Evolutionary conservation across 2,329 filamentous ascomycete species (phyloP).

Genomic region (Fusarium brachygibbosum): DNA sequence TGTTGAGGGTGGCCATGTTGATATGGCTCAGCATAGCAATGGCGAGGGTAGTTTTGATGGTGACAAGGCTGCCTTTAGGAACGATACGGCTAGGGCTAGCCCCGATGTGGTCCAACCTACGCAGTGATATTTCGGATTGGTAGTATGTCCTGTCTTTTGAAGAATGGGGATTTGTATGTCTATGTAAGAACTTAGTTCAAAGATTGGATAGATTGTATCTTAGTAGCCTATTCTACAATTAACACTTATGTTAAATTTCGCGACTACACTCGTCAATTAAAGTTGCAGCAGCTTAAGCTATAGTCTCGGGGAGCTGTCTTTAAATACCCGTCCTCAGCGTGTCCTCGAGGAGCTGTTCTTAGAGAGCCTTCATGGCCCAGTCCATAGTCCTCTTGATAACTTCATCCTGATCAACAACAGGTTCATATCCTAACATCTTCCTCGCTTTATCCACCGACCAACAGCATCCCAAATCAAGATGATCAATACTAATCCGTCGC

Average conservation of each 20-base stretch:
- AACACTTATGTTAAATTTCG: too few species aligned
- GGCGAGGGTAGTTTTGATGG: conserved; percentile 25
- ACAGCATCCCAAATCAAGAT: not conserved
- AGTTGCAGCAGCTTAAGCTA: too few species aligned
- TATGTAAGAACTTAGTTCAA: accelerated
- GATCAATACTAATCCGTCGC: not conserved
- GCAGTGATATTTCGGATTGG: not conserved
- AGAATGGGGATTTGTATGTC: not conserved
- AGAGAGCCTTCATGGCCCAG: not conserved
- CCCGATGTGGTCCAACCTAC: not conserved
- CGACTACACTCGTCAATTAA: too few species aligned
- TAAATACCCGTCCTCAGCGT: too few species aligned
- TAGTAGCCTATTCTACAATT: too few species aligned
- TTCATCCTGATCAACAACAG: not conserved
- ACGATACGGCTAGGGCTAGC: not conserved
- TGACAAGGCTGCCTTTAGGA: not conserved
- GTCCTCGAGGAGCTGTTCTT: not conserved
- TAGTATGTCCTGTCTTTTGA: too few species aligned
- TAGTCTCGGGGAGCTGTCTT: too few species aligned
- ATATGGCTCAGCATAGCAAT: not conserved
- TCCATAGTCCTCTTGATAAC: not conserved
- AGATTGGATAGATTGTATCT: not conserved
- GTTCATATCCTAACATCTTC: not conserved
- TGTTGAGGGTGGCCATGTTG: conserved; percentile 12
- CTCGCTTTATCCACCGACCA: conserved; percentile 9